Conservation (phyloP, 768 basidiomycete genomes). For the Gyrodon lividus region DNA sequence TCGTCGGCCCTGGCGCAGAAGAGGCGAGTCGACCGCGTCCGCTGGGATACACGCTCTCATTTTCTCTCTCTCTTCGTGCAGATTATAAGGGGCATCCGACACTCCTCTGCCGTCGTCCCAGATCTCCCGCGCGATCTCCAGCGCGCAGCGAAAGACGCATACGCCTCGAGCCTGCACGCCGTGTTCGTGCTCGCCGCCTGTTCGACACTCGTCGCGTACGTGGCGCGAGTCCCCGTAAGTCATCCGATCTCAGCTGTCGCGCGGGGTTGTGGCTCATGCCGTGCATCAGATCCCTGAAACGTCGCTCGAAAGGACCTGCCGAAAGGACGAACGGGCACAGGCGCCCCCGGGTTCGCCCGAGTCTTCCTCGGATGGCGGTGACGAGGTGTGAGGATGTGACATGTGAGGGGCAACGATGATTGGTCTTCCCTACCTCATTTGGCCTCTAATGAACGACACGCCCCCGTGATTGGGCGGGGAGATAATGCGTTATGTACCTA, state of each 20-base stretch:
- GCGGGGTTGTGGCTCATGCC: too few species aligned
- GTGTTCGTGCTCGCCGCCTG: conserved; percentile 12
- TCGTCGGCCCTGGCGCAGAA: conserved; percentile 8
- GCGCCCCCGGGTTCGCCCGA: too few species aligned
- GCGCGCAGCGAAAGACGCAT: conserved; percentile 7
- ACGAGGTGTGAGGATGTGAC: too few species aligned
- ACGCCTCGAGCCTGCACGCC: conserved; percentile 6
- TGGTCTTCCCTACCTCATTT: too few species aligned
- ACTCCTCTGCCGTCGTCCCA: conserved; percentile 9
- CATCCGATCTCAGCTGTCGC: background rate
- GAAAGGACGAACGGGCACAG: too few species aligned
- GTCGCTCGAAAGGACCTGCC: too few species aligned
- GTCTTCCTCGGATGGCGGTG: too few species aligned
- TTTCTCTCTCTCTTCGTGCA: background rate
- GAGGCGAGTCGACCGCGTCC: conserved; percentile 1
- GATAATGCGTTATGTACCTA: too few species aligned
- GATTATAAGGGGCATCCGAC: conserved; percentile 13
- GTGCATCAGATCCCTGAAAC: too few species aligned
- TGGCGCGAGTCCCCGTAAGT: conserved; percentile 10
- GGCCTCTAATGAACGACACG: too few species aligned
- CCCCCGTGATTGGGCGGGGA: too few species aligned
- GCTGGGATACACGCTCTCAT: background rate
- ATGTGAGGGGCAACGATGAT: too few species aligned
- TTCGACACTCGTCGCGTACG: background rate
- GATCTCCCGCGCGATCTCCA: conserved; percentile 13